phyloP scores from a whole-genome alignment of 2,329 filamentous ascomycete genomes.

The Venturia asperata region DNA sequence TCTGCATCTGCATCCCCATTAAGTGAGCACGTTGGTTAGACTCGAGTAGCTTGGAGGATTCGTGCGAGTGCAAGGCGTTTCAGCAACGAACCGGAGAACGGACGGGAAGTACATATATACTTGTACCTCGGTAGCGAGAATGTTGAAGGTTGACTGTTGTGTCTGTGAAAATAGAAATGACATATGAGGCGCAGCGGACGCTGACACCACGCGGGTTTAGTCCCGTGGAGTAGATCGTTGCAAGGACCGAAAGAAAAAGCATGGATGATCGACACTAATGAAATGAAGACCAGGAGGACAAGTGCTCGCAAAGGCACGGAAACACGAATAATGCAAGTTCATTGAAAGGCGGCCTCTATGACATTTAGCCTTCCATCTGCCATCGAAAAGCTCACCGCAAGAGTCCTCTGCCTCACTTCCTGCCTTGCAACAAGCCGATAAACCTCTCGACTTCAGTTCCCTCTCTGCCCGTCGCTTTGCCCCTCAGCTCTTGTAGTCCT shows the following conservation, averaged over 20 bases:
- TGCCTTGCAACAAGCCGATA: conserved; percentile 32
- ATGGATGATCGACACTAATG: background rate
- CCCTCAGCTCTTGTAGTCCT: conserved; percentile 64
- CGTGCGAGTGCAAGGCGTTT: background rate
- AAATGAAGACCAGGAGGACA: background rate
- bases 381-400: background rate
- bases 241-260: background rate
- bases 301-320: background rate
- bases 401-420: background rate
- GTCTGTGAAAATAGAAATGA: background rate
- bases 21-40: too few relatives aligned
- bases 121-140: too few relatives aligned
- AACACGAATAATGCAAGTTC: background rate
- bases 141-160: background rate
- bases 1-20: too few relatives aligned
- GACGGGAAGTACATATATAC: too few relatives aligned
- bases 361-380: background rate
- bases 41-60: background rate
- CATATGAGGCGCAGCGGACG: background rate
- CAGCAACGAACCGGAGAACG: background rate
- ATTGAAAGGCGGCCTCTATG: background rate
- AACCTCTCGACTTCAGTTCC: conserved; percentile 77
- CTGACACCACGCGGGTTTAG: background rate
- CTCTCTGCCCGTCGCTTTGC: conserved; percentile 63
- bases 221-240: background rate